Percentiles rank a stretch among this genome's conserved stretches.
These are phyloP conservation scores for Glutinoglossum americanum DNA, from an alignment of 495 filamentous ascomycete genomes.

Conservation along the genomic window DNA sequence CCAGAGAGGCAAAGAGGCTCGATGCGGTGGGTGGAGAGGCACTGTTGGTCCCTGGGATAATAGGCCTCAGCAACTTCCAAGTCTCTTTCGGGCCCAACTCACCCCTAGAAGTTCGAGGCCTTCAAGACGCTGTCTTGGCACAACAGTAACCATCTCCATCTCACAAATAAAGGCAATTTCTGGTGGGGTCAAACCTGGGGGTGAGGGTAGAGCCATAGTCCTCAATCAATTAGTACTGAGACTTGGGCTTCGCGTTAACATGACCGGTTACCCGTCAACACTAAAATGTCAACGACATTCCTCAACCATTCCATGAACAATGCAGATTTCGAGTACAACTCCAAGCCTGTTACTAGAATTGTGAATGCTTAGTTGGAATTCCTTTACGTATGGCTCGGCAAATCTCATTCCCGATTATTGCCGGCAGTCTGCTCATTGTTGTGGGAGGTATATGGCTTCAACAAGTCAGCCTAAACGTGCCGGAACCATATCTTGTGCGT, in stretches of 20 bases:
- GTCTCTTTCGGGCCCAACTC: conserved; percentile 17
- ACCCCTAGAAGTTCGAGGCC: conserved; percentile 67
- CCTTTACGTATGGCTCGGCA: background rate
- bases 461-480: background rate
- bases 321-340: background rate
- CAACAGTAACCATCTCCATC: conserved; percentile 83
- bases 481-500: conserved; percentile 8
- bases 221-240: background rate
- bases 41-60: conserved; percentile 47
- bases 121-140: conserved; percentile 80
- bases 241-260: too few relatives aligned
- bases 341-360: background rate
- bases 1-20: conserved; percentile 73
- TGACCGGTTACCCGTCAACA: background rate
- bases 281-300: background rate
- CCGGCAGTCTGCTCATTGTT: background rate
- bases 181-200: conserved; percentile 61
- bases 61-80: conserved; percentile 5
- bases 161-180: conserved; percentile 94
- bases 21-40: conserved; percentile 57
- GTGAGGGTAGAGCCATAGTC: conserved; percentile 63
- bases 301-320: background rate
- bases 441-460: background rate
- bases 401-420: background rate
- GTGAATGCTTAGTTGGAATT: background rate